These are phyloP conservation scores for Coix lacrymajobi DNA, from an alignment of 176 grass and related monocot genomes.

Conservation along the genomic window DNA sequence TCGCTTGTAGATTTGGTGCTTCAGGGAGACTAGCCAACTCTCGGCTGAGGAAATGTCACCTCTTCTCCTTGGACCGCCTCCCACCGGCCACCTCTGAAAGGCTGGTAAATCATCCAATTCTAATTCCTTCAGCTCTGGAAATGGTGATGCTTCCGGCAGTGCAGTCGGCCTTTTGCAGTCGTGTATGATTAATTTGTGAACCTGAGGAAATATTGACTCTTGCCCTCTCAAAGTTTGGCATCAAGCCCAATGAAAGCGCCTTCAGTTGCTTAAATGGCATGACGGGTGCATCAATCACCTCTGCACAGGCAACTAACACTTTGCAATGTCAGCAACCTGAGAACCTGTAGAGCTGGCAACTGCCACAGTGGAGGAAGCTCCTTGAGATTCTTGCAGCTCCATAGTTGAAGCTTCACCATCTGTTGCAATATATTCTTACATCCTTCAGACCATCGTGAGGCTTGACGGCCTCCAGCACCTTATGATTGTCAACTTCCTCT, in stretches of 20 bases:
- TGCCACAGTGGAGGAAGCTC: neutral
- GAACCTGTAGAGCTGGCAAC: neutral
- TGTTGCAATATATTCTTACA: neutral
- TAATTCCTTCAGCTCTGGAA: neutral
- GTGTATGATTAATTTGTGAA: fast-evolving
- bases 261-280: neutral
- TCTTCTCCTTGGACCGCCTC: neutral
- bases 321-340: fast-evolving
- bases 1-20: neutral
- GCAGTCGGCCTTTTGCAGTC: neutral
- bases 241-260: fast-evolving
- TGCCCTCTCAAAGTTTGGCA: neutral
- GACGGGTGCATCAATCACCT: neutral
- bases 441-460: neutral
- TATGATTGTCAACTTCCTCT: too few relatives aligned
- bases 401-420: neutral
- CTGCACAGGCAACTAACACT: neutral
- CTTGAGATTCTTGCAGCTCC: neutral
- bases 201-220: neutral
- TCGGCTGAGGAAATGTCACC: neutral
- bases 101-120: fast-evolving
- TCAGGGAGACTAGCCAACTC: neutral
- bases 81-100: neutral
- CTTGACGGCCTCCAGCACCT: neutral
- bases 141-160: neutral